A percentile compares a stretch with the other conserved stretches of the same genome.
Evolutionary conservation across 164 flowering plant genomes (phyloP).

Genomic region (Cinnamomum micranthum): DNA sequence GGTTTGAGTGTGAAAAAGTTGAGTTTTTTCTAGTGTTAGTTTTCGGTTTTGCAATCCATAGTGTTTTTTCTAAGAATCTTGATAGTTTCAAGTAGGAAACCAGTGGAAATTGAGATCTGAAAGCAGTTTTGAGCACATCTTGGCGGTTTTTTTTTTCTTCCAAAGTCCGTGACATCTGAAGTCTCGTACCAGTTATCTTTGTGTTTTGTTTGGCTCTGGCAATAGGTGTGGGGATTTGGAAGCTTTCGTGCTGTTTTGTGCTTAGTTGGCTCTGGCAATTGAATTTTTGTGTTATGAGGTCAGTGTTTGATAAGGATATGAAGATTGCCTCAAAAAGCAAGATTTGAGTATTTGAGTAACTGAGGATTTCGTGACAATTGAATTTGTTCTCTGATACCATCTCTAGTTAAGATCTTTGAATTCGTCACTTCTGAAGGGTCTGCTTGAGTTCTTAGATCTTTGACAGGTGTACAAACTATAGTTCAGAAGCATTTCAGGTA

Average conservation of each 20-base stretch:
- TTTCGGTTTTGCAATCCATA: neutral
- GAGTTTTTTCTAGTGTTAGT: neutral
- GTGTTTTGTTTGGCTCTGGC: too few relatives aligned
- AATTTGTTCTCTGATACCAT: neutral
- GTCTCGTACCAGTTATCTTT: too few relatives aligned
- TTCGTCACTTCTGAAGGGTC: constrained; percentile 2
- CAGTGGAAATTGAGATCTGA: constrained; percentile 2
- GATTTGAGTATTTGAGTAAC: constrained; percentile 1
- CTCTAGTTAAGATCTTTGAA: neutral
- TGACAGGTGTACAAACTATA: neutral
- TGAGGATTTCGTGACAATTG: constrained; percentile 1
- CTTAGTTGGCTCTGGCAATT: neutral
- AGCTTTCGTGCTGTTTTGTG: neutral
- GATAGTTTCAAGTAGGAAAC: constrained; percentile 3
- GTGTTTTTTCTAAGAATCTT: neutral
- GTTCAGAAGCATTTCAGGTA: neutral
- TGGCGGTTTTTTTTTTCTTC: neutral
- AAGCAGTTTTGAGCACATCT: neutral
- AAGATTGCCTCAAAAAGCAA: constrained; percentile 13
- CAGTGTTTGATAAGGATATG: constrained; percentile 5
- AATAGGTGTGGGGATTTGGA: too few relatives aligned
- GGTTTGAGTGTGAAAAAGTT: neutral
- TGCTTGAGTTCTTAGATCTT: neutral
- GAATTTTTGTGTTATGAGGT: neutral
- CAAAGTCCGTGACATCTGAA: too few relatives aligned